A percentile compares a stretch with the other conserved stretches of the same genome.
Evolutionary conservation across 768 basidiomycete species (phyloP).

Genomic region (Mycena capillaripes): DNA sequence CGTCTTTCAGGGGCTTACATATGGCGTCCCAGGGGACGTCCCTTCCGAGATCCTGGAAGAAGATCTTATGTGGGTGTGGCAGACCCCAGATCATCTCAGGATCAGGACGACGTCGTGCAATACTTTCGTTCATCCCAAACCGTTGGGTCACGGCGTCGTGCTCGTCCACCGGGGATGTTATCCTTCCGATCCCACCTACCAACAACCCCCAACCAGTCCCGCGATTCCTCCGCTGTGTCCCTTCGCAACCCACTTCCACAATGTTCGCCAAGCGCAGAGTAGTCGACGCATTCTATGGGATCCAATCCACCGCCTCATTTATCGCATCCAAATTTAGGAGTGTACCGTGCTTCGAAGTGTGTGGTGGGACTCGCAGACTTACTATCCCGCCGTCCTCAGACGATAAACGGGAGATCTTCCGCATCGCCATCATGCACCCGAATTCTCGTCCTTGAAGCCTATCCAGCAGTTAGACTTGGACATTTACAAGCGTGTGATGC

Average conservation of each 20-base stretch:
- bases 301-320: constrained; percentile 24
- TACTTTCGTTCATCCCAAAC: constrained; percentile 17
- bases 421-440: constrained; percentile 29
- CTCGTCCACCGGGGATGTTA: constrained; percentile 23
- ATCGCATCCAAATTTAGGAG: constrained; percentile 1
- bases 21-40: not conserved
- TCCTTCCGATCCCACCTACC: constrained; percentile 12
- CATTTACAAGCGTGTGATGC: constrained; percentile 10
- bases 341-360: constrained; percentile 23
- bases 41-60: constrained; percentile 17
- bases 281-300: constrained; percentile 24
- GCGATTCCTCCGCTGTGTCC: not conserved
- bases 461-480: constrained; percentile 23
- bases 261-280: not conserved
- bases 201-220: not conserved
- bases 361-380: constrained; percentile 20
- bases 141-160: constrained; percentile 17
- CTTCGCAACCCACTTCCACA: constrained; percentile 4
- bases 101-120: constrained; percentile 15
- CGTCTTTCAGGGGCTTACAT: constrained; percentile 7
- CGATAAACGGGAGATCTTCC: constrained; percentile 25
- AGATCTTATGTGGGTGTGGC: constrained; percentile 4
- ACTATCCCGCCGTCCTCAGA: constrained; percentile 12
- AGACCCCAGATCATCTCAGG: constrained; percentile 9
- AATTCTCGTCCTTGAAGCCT: constrained; percentile 12